Percentiles rank a stretch among this genome's conserved stretches.
phyloP scores from a whole-genome alignment of 2,329 filamentous ascomycete genomes.

The Alternaria gaisen region DNA sequence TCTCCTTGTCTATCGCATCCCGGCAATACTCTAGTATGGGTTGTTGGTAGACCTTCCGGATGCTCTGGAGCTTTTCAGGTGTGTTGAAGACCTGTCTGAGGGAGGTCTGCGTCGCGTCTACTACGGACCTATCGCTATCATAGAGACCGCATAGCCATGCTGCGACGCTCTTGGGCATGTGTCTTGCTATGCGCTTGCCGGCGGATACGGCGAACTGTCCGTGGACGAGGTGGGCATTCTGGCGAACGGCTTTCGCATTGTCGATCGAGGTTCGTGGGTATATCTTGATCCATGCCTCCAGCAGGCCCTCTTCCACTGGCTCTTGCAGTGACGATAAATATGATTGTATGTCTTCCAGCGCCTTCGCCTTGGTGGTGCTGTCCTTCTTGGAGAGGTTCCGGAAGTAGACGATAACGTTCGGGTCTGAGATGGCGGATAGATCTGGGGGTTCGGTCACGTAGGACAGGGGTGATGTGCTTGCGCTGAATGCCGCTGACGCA shows the following conservation, averaged over 20 bases:
- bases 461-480: slow-evolving; percentile 72
- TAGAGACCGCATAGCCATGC: slow-evolving; percentile 92
- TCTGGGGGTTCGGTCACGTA: slow-evolving; percentile 89
- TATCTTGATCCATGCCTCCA: slow-evolving; percentile 87
- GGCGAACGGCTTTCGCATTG: slow-evolving; percentile 84
- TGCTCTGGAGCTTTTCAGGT: slow-evolving; percentile 76
- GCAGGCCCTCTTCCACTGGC: slow-evolving; percentile 79
- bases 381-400: slow-evolving; percentile 95
- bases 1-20: slow-evolving; percentile 80
- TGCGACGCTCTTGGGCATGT: slow-evolving; percentile 79
- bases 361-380: slow-evolving; percentile 88
- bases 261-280: slow-evolving; percentile 93
- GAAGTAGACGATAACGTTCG: slow-evolving; percentile 86
- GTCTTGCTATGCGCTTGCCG: slow-evolving; percentile 84
- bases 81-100: slow-evolving; percentile 78
- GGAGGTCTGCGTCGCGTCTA: slow-evolving; percentile 79
- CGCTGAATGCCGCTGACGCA: slow-evolving; percentile 53
- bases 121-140: slow-evolving; percentile 81
- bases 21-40: slow-evolving; percentile 84
- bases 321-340: slow-evolving; percentile 68
- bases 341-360: slow-evolving; percentile 81
- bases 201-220: slow-evolving; percentile 65
- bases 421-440: slow-evolving; percentile 77
- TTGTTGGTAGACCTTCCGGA: slow-evolving; percentile 83
- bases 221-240: slow-evolving; percentile 82